Conservation (phyloP, 2,329 filamentous ascomycete genomes). For the Calonectria montana region DNA sequence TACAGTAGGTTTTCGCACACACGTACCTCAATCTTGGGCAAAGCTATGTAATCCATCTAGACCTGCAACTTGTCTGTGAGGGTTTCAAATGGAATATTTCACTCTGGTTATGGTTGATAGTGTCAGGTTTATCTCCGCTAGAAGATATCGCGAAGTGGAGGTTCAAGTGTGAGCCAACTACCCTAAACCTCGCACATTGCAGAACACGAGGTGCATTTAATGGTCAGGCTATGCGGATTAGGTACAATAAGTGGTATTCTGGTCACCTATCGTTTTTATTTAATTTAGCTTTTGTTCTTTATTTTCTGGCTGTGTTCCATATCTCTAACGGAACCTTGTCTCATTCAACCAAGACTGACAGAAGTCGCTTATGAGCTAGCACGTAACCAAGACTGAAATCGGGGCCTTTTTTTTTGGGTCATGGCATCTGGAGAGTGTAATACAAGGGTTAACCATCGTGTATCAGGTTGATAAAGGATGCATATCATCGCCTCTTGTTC, state of each 20-base stretch:
- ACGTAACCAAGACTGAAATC: too few relatives aligned
- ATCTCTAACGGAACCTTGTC: too few relatives aligned
- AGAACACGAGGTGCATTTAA: too few relatives aligned
- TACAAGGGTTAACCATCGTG: neutral
- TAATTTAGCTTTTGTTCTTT: too few relatives aligned
- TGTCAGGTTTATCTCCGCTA: neutral
- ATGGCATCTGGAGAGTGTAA: neutral
- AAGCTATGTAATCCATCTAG: slow-evolving; percentile 57
- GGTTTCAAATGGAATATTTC: neutral
- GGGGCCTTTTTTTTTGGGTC: neutral
- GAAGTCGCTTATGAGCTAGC: too few relatives aligned
- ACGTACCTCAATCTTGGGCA: slow-evolving; percentile 67
- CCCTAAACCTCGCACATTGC: slow-evolving; percentile 4
- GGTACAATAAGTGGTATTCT: too few relatives aligned
- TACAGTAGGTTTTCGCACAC: too few relatives aligned
- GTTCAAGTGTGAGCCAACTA: neutral
- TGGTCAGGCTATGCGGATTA: neutral
- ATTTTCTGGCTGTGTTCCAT: too few relatives aligned
- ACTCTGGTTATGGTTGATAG: neutral
- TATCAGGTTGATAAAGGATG: neutral
- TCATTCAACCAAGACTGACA: too few relatives aligned
- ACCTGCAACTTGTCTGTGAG: neutral
- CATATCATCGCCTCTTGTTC: neutral
- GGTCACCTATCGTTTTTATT: neutral
- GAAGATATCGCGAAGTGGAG: too few relatives aligned